A percentile compares a stretch with the other conserved stretches of the same genome.
phyloP scores from a whole-genome alignment of 768 basidiomycete species.

The Phlebiopsis gigantea region DNA sequence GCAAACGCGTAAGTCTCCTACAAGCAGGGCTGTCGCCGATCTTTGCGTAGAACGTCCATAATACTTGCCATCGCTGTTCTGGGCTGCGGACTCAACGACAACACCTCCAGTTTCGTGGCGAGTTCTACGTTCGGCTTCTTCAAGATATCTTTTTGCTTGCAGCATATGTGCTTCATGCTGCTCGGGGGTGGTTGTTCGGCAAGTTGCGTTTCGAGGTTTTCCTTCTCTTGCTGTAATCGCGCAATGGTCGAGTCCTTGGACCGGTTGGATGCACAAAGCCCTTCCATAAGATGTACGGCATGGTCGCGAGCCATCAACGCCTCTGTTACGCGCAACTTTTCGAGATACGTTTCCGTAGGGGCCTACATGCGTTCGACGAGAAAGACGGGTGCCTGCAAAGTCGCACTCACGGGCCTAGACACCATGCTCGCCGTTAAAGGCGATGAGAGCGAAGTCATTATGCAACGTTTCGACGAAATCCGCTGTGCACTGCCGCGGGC shows the following conservation, averaged over 20 bases:
- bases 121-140: background rate
- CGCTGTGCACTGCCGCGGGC: background rate
- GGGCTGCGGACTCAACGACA: background rate
- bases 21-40: background rate
- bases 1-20: background rate
- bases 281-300: slow-evolving; percentile 49
- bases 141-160: slow-evolving; percentile 18
- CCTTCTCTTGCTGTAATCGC: slow-evolving; percentile 33
- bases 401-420: background rate
- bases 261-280: slow-evolving; percentile 56
- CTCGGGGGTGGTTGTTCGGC: background rate
- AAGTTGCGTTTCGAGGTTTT: slow-evolving; percentile 28
- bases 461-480: background rate
- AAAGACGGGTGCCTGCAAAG: background rate
- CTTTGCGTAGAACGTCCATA: background rate
- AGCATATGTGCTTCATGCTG: background rate
- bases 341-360: background rate
- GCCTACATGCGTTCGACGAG: background rate
- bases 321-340: slow-evolving; percentile 35
- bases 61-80: background rate
- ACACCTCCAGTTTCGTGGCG: background rate
- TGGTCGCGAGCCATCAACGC: slow-evolving; percentile 61
- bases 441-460: background rate
- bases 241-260: slow-evolving; percentile 52
- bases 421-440: background rate